Base-by-base conservation (phyloP, 2,329 filamentous ascomycete species). In the Dactylellina drechsleri region DNA sequence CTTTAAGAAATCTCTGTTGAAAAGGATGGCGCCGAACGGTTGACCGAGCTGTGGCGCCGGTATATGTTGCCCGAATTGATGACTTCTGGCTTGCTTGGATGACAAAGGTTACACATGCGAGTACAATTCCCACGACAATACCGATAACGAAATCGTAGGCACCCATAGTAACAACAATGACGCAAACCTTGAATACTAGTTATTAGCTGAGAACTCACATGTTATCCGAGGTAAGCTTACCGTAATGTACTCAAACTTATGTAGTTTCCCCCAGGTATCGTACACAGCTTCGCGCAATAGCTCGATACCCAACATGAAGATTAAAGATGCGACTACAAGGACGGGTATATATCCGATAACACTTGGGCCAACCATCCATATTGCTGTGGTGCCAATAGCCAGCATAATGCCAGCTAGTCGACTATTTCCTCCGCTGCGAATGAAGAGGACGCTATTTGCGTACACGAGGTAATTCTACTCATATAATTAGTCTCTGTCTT, bases 371-470 rank as follows among this genome's bases (percentile, higher is more conserved):
- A 94, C 87, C 56, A 95, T 84, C 87, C 97, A 90, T 49, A 98
- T 88, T 1, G 89, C 89, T 79, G 90, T 88, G 0, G 95, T 99
- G 4, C 91, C 87, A 20, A 86, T 83, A 0, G 95, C 95, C 59
- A 99, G 86, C 84, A 97, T 87, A 26, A 93, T 86, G 2, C 95
- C 95, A 7, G 93, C 95, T 52, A 96, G 84, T 57, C 95, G 89
- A 79, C 89, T 93, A 80, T 96, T 89, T 18, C 94, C 95, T 15
- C 95, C 95, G 54, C 93, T 96, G 26, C 91, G 89, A 81, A 98
- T 96, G 82, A 99, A 98, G 67, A 99, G 89, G n/a, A 97, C 87
- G 77, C 93, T 97, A 81, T 99, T 99, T 71, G 94, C 94, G 80
- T 98, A 99, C 0, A 99, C 95, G 1, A 99, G 87, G 80, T 99